A percentile compares a stretch with the other conserved stretches of the same genome.
These are phyloP conservation scores for Chrysoporthe austroafricana DNA, from an alignment of 2,329 filamentous ascomycete species.

Conservation along the genomic window DNA sequence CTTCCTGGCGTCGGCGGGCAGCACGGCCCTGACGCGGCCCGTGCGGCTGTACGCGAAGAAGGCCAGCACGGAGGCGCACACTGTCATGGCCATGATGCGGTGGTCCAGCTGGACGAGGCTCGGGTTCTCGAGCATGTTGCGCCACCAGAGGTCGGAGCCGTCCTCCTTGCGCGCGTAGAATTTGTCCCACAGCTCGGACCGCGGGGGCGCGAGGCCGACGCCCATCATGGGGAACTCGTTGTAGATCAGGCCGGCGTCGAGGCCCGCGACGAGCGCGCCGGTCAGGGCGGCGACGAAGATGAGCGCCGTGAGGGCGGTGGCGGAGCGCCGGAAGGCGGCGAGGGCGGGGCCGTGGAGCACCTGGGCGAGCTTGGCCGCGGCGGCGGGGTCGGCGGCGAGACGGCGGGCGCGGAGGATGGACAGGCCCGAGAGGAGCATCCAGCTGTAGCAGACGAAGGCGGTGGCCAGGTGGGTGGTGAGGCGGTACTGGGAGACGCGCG, in stretches of 20 bases:
- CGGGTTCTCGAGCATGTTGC: constrained; percentile 97
- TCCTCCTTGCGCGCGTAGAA: constrained; percentile 85
- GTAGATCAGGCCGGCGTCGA: constrained; percentile 97
- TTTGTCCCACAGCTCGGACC: constrained; percentile 78
- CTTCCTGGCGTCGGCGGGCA: constrained; percentile 67
- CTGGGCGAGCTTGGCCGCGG: constrained; percentile 62
- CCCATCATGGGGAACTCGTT: constrained; percentile 99
- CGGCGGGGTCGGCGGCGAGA: constrained; percentile 68
- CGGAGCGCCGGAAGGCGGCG: constrained; percentile 71
- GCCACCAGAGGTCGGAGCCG: constrained; percentile 86
- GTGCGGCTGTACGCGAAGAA: constrained; percentile 82
- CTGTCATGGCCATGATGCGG: constrained; percentile 86
- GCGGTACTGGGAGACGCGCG: constrained; percentile 92
- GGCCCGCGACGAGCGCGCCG: constrained; percentile 87
- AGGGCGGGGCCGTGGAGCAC: constrained; percentile 70
- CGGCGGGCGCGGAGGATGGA: constrained; percentile 78
- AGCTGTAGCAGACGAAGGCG: constrained; percentile 89
- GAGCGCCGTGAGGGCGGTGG: constrained; percentile 71
- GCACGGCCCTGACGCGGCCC: constrained; percentile 56
- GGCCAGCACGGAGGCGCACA: constrained; percentile 78
- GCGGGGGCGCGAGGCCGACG: constrained; percentile 77
- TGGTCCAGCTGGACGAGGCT: constrained; percentile 95
- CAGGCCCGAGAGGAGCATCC: constrained; percentile 91
- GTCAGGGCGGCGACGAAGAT: constrained; percentile 93
- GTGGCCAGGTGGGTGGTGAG: constrained; percentile 87